These are phyloP conservation scores for Pseudozyma thailandica DNA, from an alignment of 1,284 basidiomycete genomes.

Conservation along the genomic window DNA sequence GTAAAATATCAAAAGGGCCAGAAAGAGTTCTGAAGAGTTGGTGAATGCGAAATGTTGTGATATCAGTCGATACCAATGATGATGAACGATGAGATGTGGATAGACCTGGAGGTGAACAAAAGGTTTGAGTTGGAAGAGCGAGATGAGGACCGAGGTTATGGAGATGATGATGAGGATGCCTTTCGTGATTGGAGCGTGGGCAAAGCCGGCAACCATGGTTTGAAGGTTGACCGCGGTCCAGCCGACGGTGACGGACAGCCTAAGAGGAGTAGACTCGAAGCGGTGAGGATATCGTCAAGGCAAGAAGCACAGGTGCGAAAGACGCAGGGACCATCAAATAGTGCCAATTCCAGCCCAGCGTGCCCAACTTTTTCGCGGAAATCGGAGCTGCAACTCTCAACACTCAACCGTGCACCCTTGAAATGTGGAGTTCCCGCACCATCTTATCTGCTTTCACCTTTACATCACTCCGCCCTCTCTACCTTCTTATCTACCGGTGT, in stretches of 20 bases:
- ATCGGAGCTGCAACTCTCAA: neutral
- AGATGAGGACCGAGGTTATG: constrained; percentile 19
- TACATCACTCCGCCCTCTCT: neutral
- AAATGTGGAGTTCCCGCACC: neutral
- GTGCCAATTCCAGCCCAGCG: neutral
- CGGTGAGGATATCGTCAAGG: neutral
- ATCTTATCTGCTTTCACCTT: neutral
- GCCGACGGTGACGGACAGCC: too few species aligned
- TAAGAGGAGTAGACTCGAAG: neutral
- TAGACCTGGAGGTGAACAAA: constrained; percentile 47
- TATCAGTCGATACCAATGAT: constrained; percentile 84
- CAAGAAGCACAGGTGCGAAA: neutral
- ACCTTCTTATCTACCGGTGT: neutral
- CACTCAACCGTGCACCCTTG: neutral
- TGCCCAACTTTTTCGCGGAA: neutral
- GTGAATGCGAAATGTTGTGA: constrained; percentile 81
- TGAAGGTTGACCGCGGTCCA: too few species aligned
- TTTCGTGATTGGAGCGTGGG: constrained; percentile 44
- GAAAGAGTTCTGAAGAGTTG: constrained; percentile 84
- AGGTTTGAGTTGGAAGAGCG: constrained; percentile 66
- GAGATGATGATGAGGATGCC: constrained; percentile 31
- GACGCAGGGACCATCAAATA: neutral
- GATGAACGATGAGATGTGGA: constrained; percentile 72
- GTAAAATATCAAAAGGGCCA: constrained; percentile 81
- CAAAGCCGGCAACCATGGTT: constrained; percentile 48